Base-by-base conservation (phyloP, 1,284 basidiomycete species). In the Ganoderma boninense region DNA sequence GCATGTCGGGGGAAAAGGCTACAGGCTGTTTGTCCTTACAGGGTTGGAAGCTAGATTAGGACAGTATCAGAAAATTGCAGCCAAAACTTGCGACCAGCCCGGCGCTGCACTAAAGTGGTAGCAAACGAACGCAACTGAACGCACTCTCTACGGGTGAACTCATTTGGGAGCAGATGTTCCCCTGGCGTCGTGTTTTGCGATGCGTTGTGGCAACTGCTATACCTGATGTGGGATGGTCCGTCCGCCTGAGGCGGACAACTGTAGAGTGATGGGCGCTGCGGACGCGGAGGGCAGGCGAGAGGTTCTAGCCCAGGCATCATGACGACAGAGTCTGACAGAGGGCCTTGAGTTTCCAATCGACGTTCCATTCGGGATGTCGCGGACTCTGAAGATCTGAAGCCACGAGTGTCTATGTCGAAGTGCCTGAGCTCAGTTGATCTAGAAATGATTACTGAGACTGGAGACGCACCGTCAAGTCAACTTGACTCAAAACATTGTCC, bases 371-470 rank as follows among this genome's bases (percentile, higher is more conserved):
- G 54, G 54, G 29, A 14, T 18, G 54, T 32, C 29, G 54, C 54
- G 16, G 29, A 8, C 29, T 57, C 42, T 14, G 61, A 42, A 62
- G 61, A 14, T 57, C 42, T 14, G 61, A 42, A 62, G 61, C 61
- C 40, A 26, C 49, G 49, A 49, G n/a, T 61, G 38, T 46, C 6
- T 61, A 40, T 18, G 38, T 38, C 38, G 38, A 10, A 38, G 38
- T 38, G 38, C 38, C 38, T 38, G 38, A 38, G 38, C 38, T 10
- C 38, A 38, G 38, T 38, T 10, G 6, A 38, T 10, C 38, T 6
- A 38, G 38, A 59, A 49, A 16, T 61, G 23, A 46, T 3, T 52
- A 40, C 11, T 44, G 42, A 7, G 35, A 57, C 54, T 57, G 29
- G 29, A 29, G 13, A 10, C 32, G 18, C 20, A 40, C 57, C 57